These are phyloP conservation scores for Euphrasia confusa DNA, from an alignment of 257 asterid genomes.

Conservation along the genomic window DNA sequence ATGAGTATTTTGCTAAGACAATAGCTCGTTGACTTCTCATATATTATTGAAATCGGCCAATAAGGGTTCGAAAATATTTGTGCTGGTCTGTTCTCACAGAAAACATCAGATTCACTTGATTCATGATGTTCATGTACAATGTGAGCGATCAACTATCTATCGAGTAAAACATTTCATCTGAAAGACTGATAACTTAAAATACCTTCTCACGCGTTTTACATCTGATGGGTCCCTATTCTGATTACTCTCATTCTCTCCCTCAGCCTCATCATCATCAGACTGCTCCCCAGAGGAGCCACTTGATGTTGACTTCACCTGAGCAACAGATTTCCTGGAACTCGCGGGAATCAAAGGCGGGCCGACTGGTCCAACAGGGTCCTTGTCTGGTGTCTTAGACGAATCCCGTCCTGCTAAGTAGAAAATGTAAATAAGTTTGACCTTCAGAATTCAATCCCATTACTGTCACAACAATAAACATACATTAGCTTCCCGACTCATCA, in stretches of 20 bases:
- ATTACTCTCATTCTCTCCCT: constrained; percentile 70
- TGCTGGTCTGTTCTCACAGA: neutral
- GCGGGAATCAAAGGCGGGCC: constrained; percentile 55
- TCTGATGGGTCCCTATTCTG: constrained; percentile 58
- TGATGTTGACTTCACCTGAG: constrained; percentile 68
- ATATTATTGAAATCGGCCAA: neutral
- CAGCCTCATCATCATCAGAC: constrained; percentile 87
- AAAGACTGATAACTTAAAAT: constrained; percentile 16
- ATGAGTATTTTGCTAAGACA: neutral
- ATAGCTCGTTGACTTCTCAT: neutral
- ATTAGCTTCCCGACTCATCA: neutral
- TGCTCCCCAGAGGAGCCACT: constrained; percentile 90
- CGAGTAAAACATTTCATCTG: constrained; percentile 8
- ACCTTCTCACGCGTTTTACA: constrained; percentile 93
- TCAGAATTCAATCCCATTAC: neutral
- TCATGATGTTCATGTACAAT: neutral
- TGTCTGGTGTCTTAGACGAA: constrained; percentile 47
- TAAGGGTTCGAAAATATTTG: neutral
- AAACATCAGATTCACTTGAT: neutral
- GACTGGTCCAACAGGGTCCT: constrained; percentile 44
- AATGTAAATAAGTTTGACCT: constrained; percentile 20
- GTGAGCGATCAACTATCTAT: neutral
- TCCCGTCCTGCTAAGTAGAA: constrained; percentile 43
- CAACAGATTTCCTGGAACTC: constrained; percentile 42
- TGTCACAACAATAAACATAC: no score